phyloP scores from a whole-genome alignment of 108 stramenopile genomes.

The Craspedostauros australis region DNA sequence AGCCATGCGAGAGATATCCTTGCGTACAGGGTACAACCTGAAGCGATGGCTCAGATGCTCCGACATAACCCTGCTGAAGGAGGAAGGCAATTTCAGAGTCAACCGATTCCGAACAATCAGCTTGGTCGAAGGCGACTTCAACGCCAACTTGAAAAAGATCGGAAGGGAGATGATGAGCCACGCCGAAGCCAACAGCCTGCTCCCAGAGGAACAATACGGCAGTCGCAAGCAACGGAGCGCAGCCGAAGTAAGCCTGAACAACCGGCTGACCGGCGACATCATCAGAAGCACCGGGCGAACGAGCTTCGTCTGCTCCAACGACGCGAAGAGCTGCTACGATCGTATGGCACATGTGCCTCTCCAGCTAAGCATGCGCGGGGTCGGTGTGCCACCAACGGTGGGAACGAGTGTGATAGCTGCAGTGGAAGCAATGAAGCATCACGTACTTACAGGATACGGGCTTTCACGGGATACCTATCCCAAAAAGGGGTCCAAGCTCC shows the following conservation, averaged over 20 bases:
- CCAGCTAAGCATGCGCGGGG: background rate
- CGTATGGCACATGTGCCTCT: slow-evolving; percentile 8
- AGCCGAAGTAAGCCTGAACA: too few species aligned
- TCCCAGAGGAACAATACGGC: too few species aligned
- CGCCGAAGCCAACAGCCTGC: too few species aligned
- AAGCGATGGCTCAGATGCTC: background rate
- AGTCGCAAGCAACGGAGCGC: too few species aligned
- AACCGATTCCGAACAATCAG: slow-evolving; percentile 7
- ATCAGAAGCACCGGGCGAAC: too few species aligned
- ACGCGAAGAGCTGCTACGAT: slow-evolving; percentile 21
- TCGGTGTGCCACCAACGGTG: background rate
- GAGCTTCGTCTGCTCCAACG: slow-evolving; percentile 2
- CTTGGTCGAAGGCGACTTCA: slow-evolving; percentile 12
- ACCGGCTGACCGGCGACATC: too few species aligned
- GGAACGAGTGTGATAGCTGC: background rate
- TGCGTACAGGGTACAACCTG: too few species aligned
- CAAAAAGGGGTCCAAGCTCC: background rate
- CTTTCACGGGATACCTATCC: background rate
- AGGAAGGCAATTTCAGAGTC: background rate
- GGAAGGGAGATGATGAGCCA: slow-evolving; percentile 1
- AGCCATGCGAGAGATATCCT: too few species aligned
- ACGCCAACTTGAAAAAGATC: slow-evolving; percentile 6
- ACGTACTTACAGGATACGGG: slow-evolving; percentile 4
- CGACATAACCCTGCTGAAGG: slow-evolving; percentile 4
- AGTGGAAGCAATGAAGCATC: slow-evolving; percentile 2